These are phyloP conservation scores for Plasmodium vivax DNA, from an alignment of 169 alveolate species.

Conservation along the genomic window DNA sequence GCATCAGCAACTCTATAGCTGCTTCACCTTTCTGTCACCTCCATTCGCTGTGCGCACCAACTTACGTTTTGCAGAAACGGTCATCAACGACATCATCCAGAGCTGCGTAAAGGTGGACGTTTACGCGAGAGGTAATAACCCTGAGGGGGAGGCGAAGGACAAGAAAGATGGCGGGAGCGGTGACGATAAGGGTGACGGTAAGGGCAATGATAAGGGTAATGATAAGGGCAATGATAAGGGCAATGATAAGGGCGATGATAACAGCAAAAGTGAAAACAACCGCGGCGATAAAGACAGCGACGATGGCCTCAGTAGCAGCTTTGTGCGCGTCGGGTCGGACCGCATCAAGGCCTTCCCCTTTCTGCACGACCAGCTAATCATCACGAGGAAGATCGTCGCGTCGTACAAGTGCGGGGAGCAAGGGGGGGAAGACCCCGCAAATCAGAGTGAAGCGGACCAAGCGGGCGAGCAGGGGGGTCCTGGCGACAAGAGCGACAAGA, in stretches of 20 bases:
- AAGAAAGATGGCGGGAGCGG: background rate
- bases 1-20: background rate
- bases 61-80: conserved; percentile 13
- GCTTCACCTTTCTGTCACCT: background rate
- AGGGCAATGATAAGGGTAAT: background rate
- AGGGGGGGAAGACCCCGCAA: background rate
- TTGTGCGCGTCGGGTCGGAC: conserved; percentile 32
- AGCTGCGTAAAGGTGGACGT: conserved; percentile 12
- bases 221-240: background rate
- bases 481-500: background rate
- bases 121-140: conserved; percentile 12
- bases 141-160: background rate
- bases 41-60: background rate
- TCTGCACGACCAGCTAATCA: conserved; percentile 65
- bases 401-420: conserved; percentile 30
- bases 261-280: background rate
- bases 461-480: background rate
- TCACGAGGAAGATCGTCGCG: conserved; percentile 14
- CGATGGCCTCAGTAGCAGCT: background rate
- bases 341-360: conserved; percentile 43
- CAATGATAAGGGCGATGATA: background rate
- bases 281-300: background rate
- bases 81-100: conserved; percentile 35
- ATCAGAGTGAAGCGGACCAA: background rate
- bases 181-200: background rate